Percentiles rank a stretch among this genome's conserved stretches.
phyloP scores from a whole-genome alignment of 2,329 filamentous ascomycete species.

The Triangularia setosa region DNA sequence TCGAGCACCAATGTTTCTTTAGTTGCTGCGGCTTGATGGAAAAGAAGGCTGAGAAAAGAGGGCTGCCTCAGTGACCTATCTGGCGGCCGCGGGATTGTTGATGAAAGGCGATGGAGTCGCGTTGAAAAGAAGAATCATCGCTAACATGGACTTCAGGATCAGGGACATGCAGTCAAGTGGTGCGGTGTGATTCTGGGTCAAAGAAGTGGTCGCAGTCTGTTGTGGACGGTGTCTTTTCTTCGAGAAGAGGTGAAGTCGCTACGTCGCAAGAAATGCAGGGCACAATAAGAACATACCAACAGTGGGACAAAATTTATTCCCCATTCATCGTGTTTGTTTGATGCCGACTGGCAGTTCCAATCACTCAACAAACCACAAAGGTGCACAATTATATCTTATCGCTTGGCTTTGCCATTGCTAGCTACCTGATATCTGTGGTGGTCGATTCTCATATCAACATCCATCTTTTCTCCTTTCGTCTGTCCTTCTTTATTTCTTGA shows the following conservation, averaged over 20 bases:
- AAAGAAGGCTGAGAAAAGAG: not conserved
- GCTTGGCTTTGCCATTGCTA: not conserved
- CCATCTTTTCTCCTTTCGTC: not conserved
- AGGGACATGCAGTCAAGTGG: no score
- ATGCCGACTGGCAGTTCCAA: not conserved
- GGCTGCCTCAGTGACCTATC: not conserved
- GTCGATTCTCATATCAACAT: no score
- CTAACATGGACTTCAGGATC: no score
- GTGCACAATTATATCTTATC: not conserved
- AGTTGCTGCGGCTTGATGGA: not conserved
- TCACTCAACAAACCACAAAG: not conserved
- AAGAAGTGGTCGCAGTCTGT: no score
- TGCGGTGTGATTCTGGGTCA: no score
- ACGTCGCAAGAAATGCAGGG: not conserved
- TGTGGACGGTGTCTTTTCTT: no score
- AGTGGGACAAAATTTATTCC: not conserved
- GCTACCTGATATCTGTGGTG: not conserved
- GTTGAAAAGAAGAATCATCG: not conserved
- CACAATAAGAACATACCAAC: not conserved
- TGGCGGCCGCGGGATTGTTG: not conserved
- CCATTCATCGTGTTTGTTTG: not conserved
- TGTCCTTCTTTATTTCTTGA: constrained; percentile 16
- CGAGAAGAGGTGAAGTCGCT: not conserved
- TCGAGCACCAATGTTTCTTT: not conserved
- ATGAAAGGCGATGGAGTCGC: not conserved